Evolutionary conservation across 768 basidiomycete genomes (phyloP), one percentile per base, ranked within the genome.

Genomic region (Ramaria sp.): DNA sequence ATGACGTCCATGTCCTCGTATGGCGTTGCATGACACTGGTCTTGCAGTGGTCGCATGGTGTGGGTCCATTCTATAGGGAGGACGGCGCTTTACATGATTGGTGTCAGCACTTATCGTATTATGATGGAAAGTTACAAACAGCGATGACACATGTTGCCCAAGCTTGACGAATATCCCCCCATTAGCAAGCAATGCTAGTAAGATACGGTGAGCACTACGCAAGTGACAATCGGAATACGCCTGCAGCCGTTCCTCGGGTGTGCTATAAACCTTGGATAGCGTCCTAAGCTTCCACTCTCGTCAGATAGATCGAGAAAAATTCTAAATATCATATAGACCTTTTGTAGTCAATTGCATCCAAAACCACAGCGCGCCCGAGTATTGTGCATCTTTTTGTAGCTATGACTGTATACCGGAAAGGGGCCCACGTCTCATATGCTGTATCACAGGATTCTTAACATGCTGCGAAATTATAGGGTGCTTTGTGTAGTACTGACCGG

Each of bases 151-250:
- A 74, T 83, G 87, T 62, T 99, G 95, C 1, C 94, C 96, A 63
- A 91, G 69, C 66, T 92, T 91, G 64, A 93, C 89, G 67, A 88
- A 91, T 22, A 92, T 80, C 17, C 88, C 88, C 75, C 93, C 92
- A 63, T 97, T 96, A 6, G 83, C 84, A 53, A 93, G 75, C 46
- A 98, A 73, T n/a, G 91, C 91, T 60, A 78, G 78, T 60, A 94
- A 72, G 41, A 96, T 80, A 57, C 91, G 76, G 54, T 74, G 67
- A 7, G 92, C 92, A 66, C 90, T 93, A 47, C 92, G 79, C 51
- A 71, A 78, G 72, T 99, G 95, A 68, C 92, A 95, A 33, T 80
- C 72, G 13, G 88, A 88, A 61, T 81, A 77, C 2, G 86, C 85
- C 2, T 74, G 67, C 15, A 71, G 63, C 59, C 71, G 72, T 51